These are phyloP conservation scores for Metarhizium humberi DNA, from an alignment of 2,329 filamentous ascomycete genomes.

Conservation along the genomic window DNA sequence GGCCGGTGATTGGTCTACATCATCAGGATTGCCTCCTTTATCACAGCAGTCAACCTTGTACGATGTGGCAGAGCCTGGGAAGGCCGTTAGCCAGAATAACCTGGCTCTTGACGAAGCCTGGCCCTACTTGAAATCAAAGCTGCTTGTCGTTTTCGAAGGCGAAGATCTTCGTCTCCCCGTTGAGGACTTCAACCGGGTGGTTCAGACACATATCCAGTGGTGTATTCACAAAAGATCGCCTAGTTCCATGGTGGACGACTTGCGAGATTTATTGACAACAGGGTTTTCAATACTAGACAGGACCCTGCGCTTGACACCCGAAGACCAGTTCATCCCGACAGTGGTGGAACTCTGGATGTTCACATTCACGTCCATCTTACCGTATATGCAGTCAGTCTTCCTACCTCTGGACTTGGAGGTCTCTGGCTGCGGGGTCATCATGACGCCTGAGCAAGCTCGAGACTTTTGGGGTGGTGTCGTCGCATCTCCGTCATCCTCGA, in stretches of 20 bases:
- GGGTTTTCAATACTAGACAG: constrained; percentile 84
- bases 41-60: constrained; percentile 35
- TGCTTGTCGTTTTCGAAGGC: constrained; percentile 71
- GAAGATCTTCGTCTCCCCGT: constrained; percentile 72
- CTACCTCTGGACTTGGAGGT: constrained; percentile 90
- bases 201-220: constrained; percentile 68
- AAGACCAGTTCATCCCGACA: constrained; percentile 81
- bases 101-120: constrained; percentile 72
- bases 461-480: constrained; percentile 83
- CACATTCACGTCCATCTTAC: constrained; percentile 81
- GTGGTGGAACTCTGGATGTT: constrained; percentile 92
- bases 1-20: constrained; percentile 41
- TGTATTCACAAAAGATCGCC: constrained; percentile 67
- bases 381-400: constrained; percentile 93
- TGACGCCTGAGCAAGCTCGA: constrained; percentile 67
- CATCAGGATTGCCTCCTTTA: constrained; percentile 40
- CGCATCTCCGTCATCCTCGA: constrained; percentile 24
- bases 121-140: constrained; percentile 67
- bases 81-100: constrained; percentile 53
- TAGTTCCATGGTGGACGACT: constrained; percentile 63
- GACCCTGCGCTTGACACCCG: constrained; percentile 66
- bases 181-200: constrained; percentile 74
- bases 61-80: constrained; percentile 45
- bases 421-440: constrained; percentile 69
- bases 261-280: constrained; percentile 64